Conservation (phyloP, 306 rosid species). For the Carpinus fangiana region DNA sequence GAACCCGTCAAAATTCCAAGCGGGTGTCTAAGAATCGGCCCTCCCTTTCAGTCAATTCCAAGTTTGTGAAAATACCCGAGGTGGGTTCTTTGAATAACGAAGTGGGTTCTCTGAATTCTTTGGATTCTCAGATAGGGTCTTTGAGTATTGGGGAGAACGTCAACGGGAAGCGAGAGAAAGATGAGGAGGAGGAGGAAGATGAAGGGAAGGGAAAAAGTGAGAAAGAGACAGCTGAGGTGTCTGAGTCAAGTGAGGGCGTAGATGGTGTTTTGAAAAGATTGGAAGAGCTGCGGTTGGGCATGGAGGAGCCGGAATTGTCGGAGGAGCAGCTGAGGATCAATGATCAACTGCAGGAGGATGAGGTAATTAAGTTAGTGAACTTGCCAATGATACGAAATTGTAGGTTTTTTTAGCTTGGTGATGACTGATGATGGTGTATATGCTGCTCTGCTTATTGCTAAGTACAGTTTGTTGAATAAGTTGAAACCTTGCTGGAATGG, state of each 20-base stretch:
- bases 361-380: constrained; percentile 43
- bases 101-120: constrained; percentile 1
- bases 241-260: constrained; percentile 29
- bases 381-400: not conserved
- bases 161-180: constrained; percentile 9
- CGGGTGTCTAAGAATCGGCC: constrained; percentile 27
- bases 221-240: constrained; percentile 13
- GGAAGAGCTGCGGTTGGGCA: constrained; percentile 36
- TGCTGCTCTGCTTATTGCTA: not conserved
- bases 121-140: constrained; percentile 24
- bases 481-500: not conserved
- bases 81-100: constrained; percentile 27
- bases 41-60: constrained; percentile 25
- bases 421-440: not conserved
- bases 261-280: constrained; percentile 40
- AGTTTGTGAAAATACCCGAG: constrained; percentile 38
- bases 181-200: not conserved
- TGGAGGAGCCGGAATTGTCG: constrained; percentile 51
- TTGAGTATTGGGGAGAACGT: constrained; percentile 22
- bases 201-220: constrained; percentile 5
- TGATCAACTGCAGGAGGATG: constrained; percentile 79
- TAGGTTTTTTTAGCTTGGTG: not conserved
- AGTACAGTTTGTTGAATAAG: not conserved
- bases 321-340: constrained; percentile 60
- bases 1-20: constrained; percentile 8